phyloP scores from a whole-genome alignment of 306 rosid species.

The Cercis canadensis region DNA sequence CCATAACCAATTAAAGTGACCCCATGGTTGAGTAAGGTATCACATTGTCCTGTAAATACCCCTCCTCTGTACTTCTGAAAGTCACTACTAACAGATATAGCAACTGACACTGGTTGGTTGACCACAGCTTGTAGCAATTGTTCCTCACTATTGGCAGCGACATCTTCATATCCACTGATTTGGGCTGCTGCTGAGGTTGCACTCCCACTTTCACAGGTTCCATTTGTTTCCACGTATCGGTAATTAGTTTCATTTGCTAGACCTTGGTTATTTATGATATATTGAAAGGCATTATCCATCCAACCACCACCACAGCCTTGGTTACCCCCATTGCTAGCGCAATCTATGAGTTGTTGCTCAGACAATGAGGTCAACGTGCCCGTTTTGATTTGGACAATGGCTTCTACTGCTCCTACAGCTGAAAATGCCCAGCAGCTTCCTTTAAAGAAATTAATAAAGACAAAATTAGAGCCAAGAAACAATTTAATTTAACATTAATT shows the following conservation, averaged over 20 bases:
- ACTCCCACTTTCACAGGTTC: too few species aligned
- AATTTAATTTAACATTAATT: too few species aligned
- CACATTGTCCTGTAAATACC: too few species aligned
- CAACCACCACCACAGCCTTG: conserved; percentile 2
- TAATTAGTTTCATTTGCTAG: too few species aligned
- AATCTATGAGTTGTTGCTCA: conserved; percentile 47
- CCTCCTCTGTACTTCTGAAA: neutral
- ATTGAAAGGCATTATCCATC: neutral
- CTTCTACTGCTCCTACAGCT: conserved; percentile 33
- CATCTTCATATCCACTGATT: neutral
- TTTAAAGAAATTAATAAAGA: neutral
- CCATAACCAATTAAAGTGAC: too few species aligned
- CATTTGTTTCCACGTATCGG: too few species aligned
- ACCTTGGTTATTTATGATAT: too few species aligned
- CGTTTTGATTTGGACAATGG: conserved; percentile 25
- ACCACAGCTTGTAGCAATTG: conserved; percentile 29
- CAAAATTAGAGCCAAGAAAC: neutral
- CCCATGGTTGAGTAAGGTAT: too few species aligned
- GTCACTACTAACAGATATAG: neutral
- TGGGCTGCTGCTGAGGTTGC: too few species aligned
- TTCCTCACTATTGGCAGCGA: neutral
- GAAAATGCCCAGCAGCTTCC: conserved; percentile 41
- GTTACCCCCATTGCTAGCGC: neutral
- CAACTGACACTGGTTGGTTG: conserved; percentile 27
- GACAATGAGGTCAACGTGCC: conserved; percentile 37